Conservation (phyloP, 2,329 filamentous ascomycete species). For the Penicillium italicum region DNA sequence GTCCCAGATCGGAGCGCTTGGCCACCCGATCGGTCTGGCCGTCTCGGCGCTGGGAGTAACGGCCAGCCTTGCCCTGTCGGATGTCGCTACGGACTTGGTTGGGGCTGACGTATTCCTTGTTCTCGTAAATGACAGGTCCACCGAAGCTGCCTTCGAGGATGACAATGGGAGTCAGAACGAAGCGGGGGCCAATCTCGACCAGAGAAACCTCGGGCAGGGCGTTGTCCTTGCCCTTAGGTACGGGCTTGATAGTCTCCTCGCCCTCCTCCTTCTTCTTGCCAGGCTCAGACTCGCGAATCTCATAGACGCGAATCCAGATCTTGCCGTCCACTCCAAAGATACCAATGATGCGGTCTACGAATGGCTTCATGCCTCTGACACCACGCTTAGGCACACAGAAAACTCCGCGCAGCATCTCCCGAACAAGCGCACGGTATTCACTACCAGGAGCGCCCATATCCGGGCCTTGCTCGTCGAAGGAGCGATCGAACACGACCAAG, state of each 20-base stretch:
- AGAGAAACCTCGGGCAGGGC: slow-evolving; percentile 72
- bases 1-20: slow-evolving; percentile 72
- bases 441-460: slow-evolving; percentile 62
- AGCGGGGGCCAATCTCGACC: slow-evolving; percentile 89
- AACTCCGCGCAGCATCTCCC: slow-evolving; percentile 83
- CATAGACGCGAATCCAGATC: slow-evolving; percentile 94
- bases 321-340: slow-evolving; percentile 90
- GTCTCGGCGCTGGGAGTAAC: slow-evolving; percentile 74
- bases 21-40: slow-evolving; percentile 66
- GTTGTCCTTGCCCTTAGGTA: slow-evolving; percentile 45
- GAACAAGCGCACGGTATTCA: slow-evolving; percentile 54
- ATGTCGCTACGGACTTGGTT: slow-evolving; percentile 89
- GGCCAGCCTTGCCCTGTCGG: slow-evolving; percentile 68
- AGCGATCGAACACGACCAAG: slow-evolving; percentile 83
- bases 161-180: slow-evolving; percentile 89
- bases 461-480: slow-evolving; percentile 72
- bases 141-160: slow-evolving; percentile 94
- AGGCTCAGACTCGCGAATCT: slow-evolving; percentile 79
- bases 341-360: slow-evolving; percentile 90
- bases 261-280: slow-evolving; percentile 45
- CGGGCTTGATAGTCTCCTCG: slow-evolving; percentile 39
- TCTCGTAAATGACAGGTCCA: slow-evolving; percentile 95
- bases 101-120: slow-evolving; percentile 93
- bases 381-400: slow-evolving; percentile 85
- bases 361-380: slow-evolving; percentile 87